Conservation (phyloP, 306 rosid species). For the Myrica gale region DNA sequence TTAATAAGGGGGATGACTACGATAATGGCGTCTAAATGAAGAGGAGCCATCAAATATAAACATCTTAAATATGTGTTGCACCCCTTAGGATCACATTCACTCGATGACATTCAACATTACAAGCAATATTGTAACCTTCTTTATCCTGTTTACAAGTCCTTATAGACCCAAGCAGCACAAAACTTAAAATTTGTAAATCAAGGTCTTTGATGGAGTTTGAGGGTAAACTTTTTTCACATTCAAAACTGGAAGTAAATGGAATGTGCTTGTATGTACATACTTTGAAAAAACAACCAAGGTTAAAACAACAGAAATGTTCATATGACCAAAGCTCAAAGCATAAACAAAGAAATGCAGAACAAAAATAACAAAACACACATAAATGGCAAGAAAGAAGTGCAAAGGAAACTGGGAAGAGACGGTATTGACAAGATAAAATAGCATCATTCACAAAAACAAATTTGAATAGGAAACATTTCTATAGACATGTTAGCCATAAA, state of each 20-base stretch:
- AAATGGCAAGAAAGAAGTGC: background rate
- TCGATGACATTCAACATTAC: background rate
- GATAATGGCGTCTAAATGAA: background rate
- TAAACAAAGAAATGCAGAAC: background rate
- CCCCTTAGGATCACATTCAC: background rate
- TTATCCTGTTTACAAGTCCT: constrained; percentile 8
- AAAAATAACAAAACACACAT: background rate
- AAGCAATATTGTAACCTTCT: background rate
- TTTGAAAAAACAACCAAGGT: background rate
- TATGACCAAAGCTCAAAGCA: background rate
- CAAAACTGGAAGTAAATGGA: background rate
- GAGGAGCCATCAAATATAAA: background rate
- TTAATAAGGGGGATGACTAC: background rate
- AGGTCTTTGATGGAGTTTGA: constrained; percentile 24
- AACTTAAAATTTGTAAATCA: constrained; percentile 13
- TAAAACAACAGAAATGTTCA: background rate
- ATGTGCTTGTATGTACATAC: background rate
- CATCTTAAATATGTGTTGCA: background rate
- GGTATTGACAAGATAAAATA: constrained; percentile 7
- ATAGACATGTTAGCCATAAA: constrained; percentile 19
- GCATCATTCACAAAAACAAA: constrained; percentile 9
- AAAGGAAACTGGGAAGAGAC: background rate
- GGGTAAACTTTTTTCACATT: background rate
- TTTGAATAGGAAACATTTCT: constrained; percentile 13
- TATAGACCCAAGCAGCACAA: constrained; percentile 13